Evolutionary conservation across 2,329 filamentous ascomycete genomes (phyloP).

Genomic region (Colletotrichum orchidophilum): DNA sequence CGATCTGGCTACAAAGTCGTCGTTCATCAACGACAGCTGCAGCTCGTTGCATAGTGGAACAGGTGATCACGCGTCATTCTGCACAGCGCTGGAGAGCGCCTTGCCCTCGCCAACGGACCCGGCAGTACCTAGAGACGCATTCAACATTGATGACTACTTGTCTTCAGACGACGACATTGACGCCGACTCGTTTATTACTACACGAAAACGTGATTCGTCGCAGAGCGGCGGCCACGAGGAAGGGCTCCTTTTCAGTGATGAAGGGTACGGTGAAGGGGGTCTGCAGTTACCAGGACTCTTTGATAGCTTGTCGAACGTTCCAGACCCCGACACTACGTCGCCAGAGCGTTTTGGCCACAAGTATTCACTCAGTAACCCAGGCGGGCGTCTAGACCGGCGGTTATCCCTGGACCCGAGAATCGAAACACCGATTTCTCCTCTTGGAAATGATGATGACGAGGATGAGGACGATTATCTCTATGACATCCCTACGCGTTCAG

Average conservation of each 20-base stretch:
- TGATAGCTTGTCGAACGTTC: slow-evolving; percentile 34
- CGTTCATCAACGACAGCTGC: slow-evolving; percentile 26
- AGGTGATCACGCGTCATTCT: slow-evolving; percentile 31
- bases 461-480: slow-evolving; percentile 5
- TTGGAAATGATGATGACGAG: slow-evolving; percentile 8
- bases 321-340: slow-evolving; percentile 5
- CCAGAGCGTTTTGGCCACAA: not conserved
- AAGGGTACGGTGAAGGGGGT: slow-evolving; percentile 45
- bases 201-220: slow-evolving; percentile 1
- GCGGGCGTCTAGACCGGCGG: not conserved
- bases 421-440: not conserved
- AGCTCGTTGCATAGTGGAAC: slow-evolving; percentile 29
- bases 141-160: slow-evolving; percentile 51
- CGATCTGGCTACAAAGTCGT: slow-evolving; percentile 43
- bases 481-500: slow-evolving; percentile 12
- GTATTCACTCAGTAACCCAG: slow-evolving; percentile 5
- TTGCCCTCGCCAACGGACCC: slow-evolving; percentile 5
- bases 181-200: slow-evolving; percentile 44
- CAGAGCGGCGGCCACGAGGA: slow-evolving; percentile 45
- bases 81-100: slow-evolving; percentile 27
- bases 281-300: slow-evolving; percentile 47
- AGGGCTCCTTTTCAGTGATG: slow-evolving; percentile 47
- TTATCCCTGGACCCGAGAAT: slow-evolving; percentile 7
- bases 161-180: slow-evolving; percentile 50
- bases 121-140: slow-evolving; percentile 26